phyloP scores from a whole-genome alignment of 768 basidiomycete species.

The Panellus pusillus region DNA sequence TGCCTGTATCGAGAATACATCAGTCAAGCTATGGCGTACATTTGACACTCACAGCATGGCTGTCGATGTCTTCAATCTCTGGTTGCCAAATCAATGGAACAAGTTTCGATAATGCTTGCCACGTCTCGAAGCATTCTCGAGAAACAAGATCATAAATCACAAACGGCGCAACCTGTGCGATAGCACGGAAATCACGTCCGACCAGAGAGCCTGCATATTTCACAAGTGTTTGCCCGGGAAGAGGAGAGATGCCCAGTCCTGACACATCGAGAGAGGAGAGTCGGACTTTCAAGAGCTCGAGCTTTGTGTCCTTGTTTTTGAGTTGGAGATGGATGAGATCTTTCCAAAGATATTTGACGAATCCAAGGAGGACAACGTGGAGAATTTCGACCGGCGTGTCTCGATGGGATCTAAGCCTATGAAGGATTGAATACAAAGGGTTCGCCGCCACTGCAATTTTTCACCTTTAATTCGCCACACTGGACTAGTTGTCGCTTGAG shows the following conservation, averaged over 20 bases:
- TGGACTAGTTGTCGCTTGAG: neutral
- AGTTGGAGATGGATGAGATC: constrained; percentile 30
- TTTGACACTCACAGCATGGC: neutral
- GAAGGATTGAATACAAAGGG: neutral
- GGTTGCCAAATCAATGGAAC: constrained; percentile 42
- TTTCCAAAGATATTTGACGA: constrained; percentile 44
- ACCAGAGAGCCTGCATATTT: constrained; percentile 37
- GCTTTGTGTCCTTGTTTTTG: constrained; percentile 27
- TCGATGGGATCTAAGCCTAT: constrained; percentile 35
- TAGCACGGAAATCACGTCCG: constrained; percentile 34
- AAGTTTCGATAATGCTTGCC: constrained; percentile 35
- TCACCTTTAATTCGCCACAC: constrained; percentile 24
- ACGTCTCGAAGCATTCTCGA: constrained; percentile 26
- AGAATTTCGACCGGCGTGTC: constrained; percentile 41
- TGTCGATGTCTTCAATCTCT: constrained; percentile 30
- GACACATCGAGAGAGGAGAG: constrained; percentile 30
- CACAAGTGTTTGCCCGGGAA: constrained; percentile 27
- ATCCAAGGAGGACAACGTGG: constrained; percentile 36
- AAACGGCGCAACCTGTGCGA: constrained; percentile 37
- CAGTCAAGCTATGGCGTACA: neutral
- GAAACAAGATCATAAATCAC: constrained; percentile 39
- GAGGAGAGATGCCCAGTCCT: constrained; percentile 32
- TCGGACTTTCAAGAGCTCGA: constrained; percentile 24
- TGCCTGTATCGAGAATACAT: constrained; percentile 18
- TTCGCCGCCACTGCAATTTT: neutral